Evolutionary conservation across 192 early-diverging fungal genomes (phyloP).

Genomic region (Coemansia javaensis): DNA sequence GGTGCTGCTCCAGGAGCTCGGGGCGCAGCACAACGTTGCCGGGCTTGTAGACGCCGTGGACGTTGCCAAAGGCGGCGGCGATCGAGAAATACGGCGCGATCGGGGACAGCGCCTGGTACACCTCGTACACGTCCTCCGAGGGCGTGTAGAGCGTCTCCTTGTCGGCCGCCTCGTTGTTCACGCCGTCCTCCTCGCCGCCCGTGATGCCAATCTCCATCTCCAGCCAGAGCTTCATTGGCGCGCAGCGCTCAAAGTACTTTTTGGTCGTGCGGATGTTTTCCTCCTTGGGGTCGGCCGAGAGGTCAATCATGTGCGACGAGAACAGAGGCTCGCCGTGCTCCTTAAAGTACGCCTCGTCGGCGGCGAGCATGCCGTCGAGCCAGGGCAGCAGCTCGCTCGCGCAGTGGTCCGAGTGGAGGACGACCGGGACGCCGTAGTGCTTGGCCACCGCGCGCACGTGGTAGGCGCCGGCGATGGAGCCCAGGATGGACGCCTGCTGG

Average conservation of each 20-base stretch:
- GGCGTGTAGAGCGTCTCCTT: constrained; percentile 90
- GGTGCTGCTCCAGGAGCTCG: constrained; percentile 88
- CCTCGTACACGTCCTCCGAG: constrained; percentile 93
- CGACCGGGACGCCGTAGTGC: constrained; percentile 73
- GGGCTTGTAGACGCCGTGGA: constrained; percentile 93
- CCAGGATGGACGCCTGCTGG: constrained; percentile 84
- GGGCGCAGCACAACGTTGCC: constrained; percentile 95
- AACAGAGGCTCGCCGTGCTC: constrained; percentile 90
- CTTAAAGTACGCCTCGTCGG: constrained; percentile 94
- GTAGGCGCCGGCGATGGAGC: constrained; percentile 87
- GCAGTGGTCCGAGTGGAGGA: constrained; percentile 94
- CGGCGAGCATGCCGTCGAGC: constrained; percentile 95
- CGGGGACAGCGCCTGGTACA: constrained; percentile 82
- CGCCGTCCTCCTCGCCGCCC: constrained; percentile 98
- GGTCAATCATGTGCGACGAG: constrained; percentile 98
- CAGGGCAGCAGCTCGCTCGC: constrained; percentile 94
- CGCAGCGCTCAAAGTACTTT: constrained; percentile 91
- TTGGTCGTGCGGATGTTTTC: constrained; percentile 88
- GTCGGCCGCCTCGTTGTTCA: constrained; percentile 91
- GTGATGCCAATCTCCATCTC: constrained; percentile 99
- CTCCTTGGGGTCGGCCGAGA: constrained; percentile 89
- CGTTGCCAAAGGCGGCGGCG: constrained; percentile 93
- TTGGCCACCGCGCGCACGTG: constrained; percentile 76
- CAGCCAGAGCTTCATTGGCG: constrained; percentile 77
- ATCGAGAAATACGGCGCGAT: constrained; percentile 90